Evolutionary conservation across 2,329 filamentous ascomycete genomes (phyloP).

Genomic region (Fusarium dimerum): DNA sequence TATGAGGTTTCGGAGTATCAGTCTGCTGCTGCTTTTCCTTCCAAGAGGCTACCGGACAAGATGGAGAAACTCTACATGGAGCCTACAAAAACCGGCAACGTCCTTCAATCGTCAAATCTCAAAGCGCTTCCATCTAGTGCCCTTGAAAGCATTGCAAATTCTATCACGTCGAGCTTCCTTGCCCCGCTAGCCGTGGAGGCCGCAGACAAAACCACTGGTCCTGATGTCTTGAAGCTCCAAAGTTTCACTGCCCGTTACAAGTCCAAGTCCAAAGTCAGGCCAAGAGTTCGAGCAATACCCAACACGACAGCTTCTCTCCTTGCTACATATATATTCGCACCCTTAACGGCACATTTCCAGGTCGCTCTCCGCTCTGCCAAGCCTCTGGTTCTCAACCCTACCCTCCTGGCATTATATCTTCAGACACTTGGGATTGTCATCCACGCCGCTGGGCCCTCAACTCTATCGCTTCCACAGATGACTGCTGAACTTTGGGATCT

Average conservation of each 20-base stretch:
- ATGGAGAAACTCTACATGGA: constrained; percentile 71
- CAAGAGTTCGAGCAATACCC: constrained; percentile 58
- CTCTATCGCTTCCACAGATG: constrained; percentile 73
- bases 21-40: constrained; percentile 66
- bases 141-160: constrained; percentile 67
- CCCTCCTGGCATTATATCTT: constrained; percentile 76
- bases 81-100: constrained; percentile 26
- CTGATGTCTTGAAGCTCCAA: constrained; percentile 82
- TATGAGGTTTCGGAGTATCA: constrained; percentile 61
- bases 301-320: constrained; percentile 81
- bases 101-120: constrained; percentile 38
- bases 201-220: constrained; percentile 77
- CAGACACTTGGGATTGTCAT: constrained; percentile 84
- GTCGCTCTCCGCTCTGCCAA: constrained; percentile 57
- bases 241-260: constrained; percentile 72
- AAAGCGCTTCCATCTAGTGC: constrained; percentile 57
- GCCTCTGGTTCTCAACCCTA: constrained; percentile 68
- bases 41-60: constrained; percentile 72
- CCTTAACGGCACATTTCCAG: constrained; percentile 79
- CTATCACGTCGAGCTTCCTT: constrained; percentile 72
- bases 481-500: constrained; percentile 83
- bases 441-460: constrained; percentile 80
- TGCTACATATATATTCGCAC: constrained; percentile 79
- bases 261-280: constrained; percentile 35
- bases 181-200: constrained; percentile 79